phyloP scores from a whole-genome alignment of 2,329 filamentous ascomycete genomes.

The Colletotrichum filicis region DNA sequence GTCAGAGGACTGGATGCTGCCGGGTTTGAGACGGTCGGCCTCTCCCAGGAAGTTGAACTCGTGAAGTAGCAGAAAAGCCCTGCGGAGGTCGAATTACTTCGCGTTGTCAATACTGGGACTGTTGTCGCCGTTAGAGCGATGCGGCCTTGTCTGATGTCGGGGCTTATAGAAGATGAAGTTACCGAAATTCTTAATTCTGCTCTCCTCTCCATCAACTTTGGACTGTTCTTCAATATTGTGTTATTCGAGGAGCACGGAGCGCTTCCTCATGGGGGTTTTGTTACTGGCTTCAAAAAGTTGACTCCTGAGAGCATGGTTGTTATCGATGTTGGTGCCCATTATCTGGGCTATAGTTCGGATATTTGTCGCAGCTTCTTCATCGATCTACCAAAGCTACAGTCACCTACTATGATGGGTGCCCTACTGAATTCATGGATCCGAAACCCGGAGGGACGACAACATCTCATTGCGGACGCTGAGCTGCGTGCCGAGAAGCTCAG shows the following conservation, averaged over 20 bases:
- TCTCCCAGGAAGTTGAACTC: slow-evolving; percentile 64
- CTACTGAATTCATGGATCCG: not conserved
- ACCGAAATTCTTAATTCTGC: slow-evolving; percentile 65
- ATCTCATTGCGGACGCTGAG: slow-evolving; percentile 7
- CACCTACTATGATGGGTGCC: not conserved
- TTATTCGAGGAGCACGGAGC: slow-evolving; percentile 68
- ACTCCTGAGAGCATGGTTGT: slow-evolving; percentile 67
- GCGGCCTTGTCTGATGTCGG: slow-evolving; percentile 63
- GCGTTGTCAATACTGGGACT: slow-evolving; percentile 72
- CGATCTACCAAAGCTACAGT: slow-evolving; percentile 41
- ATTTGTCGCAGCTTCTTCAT: slow-evolving; percentile 72
- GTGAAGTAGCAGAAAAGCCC: slow-evolving; percentile 68
- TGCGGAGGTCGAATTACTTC: slow-evolving; percentile 66
- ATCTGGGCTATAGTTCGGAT: slow-evolving; percentile 72
- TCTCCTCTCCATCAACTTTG: slow-evolving; percentile 62
- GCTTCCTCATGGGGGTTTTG: slow-evolving; percentile 64
- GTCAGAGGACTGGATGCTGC: slow-evolving; percentile 62
- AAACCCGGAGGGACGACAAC: not conserved
- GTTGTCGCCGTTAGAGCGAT: slow-evolving; percentile 70
- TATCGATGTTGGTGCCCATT: slow-evolving; percentile 72
- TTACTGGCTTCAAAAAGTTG: slow-evolving; percentile 61
- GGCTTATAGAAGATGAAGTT: slow-evolving; percentile 68
- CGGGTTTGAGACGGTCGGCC: slow-evolving; percentile 67
- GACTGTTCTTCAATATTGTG: slow-evolving; percentile 72
- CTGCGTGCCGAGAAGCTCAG: slow-evolving; percentile 60